Evolutionary conservation across 2,329 filamentous ascomycete genomes (phyloP), one percentile per base, ranked within the genome.

Genomic region (Coniochaeta sp.): DNA sequence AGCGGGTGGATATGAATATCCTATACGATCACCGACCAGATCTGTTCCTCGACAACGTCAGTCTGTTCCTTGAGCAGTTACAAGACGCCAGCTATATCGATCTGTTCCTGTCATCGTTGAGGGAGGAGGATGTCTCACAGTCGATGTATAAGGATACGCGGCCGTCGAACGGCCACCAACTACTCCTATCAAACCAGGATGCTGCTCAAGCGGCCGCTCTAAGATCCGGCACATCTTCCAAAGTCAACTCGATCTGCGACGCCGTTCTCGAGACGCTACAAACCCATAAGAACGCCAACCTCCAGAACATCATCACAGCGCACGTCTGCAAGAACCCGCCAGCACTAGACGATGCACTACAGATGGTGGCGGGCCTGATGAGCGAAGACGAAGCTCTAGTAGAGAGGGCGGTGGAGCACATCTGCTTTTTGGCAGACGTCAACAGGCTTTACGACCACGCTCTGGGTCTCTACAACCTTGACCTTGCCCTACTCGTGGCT

Each of bases 1-100:
- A 99, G 71, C 86, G 96, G 66, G 95, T 99, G 0, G 95, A 99
- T 69, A 93, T 98, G 89, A 99, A 99, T 69, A 93, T 99, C 62
- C 79, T 99, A 2, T 93, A 96, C 69, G 95, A 99, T 69, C 91
- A 98, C 74, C 86, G 87, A n/a, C 91, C 93, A 0, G 81, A 87
- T 40, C 90, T 96, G 65, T 97, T 99, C 70, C 81, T 97, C 71
- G 77, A 81, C 4, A 90, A 87, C 64, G 83, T 96, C 12, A 79
- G 81, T 0, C 73, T 90, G 0, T 96, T 99, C 68, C 79, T 98
- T 34, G 86, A 91, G 19, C 93, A 99, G 71, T 80, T 99, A 44
- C 86, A 88, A 66, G 92, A 90, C 64, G 80, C 89, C 14, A 84
- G 92, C 40, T 89, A 91, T 64, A 88, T 98, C 62, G 95, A 99